Evolutionary conservation across 768 basidiomycete species (phyloP).

Genomic region (Nidularia sp.): DNA sequence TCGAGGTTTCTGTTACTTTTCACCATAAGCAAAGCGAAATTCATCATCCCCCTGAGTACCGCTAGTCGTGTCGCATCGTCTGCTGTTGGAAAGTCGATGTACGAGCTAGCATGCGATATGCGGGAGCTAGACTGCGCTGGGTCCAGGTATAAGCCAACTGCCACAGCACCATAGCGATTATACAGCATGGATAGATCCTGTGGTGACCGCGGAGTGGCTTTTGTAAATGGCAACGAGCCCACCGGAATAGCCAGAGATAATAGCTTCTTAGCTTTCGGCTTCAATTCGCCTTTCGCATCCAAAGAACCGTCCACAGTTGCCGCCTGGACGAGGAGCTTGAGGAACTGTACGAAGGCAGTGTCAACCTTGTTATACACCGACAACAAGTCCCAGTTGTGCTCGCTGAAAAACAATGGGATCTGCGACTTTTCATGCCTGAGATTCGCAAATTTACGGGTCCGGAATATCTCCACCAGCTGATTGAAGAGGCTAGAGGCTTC

Average conservation of each 20-base stretch:
- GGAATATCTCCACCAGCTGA: conserved; percentile 68
- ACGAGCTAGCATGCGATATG: conserved; percentile 61
- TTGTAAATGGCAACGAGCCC: conserved; percentile 61
- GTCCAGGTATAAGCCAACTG: conserved; percentile 67
- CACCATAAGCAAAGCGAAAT: conserved; percentile 59
- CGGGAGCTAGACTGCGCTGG: conserved; percentile 42
- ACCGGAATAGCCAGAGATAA: conserved; percentile 71
- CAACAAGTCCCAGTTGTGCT: conserved; percentile 51
- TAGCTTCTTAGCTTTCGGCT: conserved; percentile 57
- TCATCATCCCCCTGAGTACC: conserved; percentile 72
- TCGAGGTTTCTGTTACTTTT: conserved; percentile 46
- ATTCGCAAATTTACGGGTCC: conserved; percentile 71
- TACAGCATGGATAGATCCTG: conserved; percentile 71
- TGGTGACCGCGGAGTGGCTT: conserved; percentile 40
- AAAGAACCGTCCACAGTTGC: conserved; percentile 20
- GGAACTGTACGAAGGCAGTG: conserved; percentile 72
- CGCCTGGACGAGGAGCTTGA: conserved; percentile 77
- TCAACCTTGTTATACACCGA: conserved; percentile 49
- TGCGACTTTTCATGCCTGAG: conserved; percentile 57
- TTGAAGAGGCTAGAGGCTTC: conserved; percentile 56
- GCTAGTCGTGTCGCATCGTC: conserved; percentile 62
- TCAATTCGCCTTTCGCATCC: conserved; percentile 25
- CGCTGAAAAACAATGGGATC: conserved; percentile 68
- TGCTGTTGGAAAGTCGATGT: conserved; percentile 63
- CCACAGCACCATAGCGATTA: conserved; percentile 76